Evolutionary conservation across 2,329 filamentous ascomycete genomes (phyloP), one percentile per base, ranked within the genome.

Genomic region (Basipetospora chlamydospora): DNA sequence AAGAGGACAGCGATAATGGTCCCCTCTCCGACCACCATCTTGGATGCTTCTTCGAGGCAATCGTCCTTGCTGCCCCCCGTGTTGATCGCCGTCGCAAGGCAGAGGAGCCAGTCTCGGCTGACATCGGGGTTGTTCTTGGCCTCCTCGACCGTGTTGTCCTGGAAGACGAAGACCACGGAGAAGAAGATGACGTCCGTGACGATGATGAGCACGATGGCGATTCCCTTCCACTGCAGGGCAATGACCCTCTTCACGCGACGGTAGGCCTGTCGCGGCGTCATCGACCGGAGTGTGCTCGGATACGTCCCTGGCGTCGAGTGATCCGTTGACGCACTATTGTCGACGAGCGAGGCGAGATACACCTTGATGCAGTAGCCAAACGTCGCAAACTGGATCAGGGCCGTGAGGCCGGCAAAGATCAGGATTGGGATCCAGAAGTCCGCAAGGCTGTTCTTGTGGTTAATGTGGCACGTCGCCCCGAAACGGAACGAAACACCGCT

Each of bases 401-500:
- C 71, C 1, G 86, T 81, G 28, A 80, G 60, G 17, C 74, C 80
- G 23, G 84, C 73, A 49, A 96, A 80, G 4, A 78, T 72, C 45
- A 94, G 66, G 20, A 95, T 58, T 1, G 90, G 92, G 12, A 87
- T 84, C 88, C 88, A 96, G 50, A 94, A 84, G 51, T 80, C 81
- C 22, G 77, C 73, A 54, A 93, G 63, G 42, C 84, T 87, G 55
- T 93, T 73, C 39, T 73, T 61, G 56, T 93, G 84, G 62, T 96
- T 96, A 63, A 96, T 87, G 55, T 95, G 88, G 57, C 90, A 98
- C 20, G 86, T 82, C 33, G 72, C 70, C 36, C 90, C 90, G 50
- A 96, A 95, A 35, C 90, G 79, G 59, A 88, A 96, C 2, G 87
- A 96, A 4, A 95, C 84, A 15, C 90, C 90, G 35, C 87, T 95